Evolutionary conservation across 192 early-diverging fungal species (phyloP), one percentile per base, ranked within the genome.

Genomic region (Coemansia sp.): DNA sequence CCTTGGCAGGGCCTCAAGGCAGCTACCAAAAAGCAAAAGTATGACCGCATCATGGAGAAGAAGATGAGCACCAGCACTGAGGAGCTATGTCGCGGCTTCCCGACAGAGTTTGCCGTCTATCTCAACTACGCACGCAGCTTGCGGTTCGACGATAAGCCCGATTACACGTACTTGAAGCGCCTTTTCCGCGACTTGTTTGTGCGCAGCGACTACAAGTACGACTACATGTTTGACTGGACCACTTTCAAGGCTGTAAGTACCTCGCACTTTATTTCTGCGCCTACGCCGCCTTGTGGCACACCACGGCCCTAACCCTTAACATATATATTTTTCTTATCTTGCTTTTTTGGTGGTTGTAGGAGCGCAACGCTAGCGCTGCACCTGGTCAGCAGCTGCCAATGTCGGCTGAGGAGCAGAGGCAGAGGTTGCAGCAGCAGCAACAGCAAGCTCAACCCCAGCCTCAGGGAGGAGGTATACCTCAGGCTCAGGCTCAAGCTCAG

Each of bases 1-100:
- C 94, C 95, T 74, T 96, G 95, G 95, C 95, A 96, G 80, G 95
- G 95, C 9, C 81, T 95, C 49, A 94, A 94, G 76, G 94, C 93
- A 11, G 91, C 90, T 7, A 95, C 91, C 63, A 95, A 95, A 80
- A 93, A 93, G 80, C 93, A 94, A 89, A 95, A 95, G 82, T 95
- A 96, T 79, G 95, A 96, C 80, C 91, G 93, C 70, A 96, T 96
- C 70, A 93, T 94, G 93, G 93, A 94, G 67, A 93, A 92, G 85
- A 96, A 96, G 86, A 93, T 94, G 89, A 91, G 88, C 27, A 95
- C 94, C 18, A 87, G 89, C 20, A 91, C 93, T 12, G 95, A 94
- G 69, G 82, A 89, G 66, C 86, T 96, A 11, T 95, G 94, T 82
- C 89, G 91, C 40, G 90, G 91, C 4, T 92, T 90, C 71, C 94